Base-by-base conservation (phyloP, 139 green algal species). In the Tetraselmis chui region DNA sequence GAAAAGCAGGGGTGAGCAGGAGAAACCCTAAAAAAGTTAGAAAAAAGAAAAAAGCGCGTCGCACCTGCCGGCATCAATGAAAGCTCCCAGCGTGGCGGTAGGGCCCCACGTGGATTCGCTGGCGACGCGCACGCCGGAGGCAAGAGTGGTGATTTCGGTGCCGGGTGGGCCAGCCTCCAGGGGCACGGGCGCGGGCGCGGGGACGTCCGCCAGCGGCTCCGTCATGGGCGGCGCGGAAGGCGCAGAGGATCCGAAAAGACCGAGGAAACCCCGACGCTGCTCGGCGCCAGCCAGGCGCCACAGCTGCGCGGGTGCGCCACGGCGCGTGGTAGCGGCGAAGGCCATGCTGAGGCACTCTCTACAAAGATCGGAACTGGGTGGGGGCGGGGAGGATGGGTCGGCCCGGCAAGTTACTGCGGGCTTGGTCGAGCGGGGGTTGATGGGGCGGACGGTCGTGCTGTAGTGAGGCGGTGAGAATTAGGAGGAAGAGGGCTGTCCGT, bases 41-140 rank as follows among this genome's bases (percentile, higher is more conserved):
- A n/a, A n/a, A n/a, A n/a, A n/a, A n/a, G n/a, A n/a, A n/a, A n/a
- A n/a, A n/a, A n/a, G n/a, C n/a, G n/a, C n/a, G n/a, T n/a, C 45
- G 45, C 45, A 67, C 45, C 45, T 89, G 29, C 96, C 96, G 1
- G 86, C 87, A 83, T 98, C 91, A 2, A 98, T 88, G 85, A 98
- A 99, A 2, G 98, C 59, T 30, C 96, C 96, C 26, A 98, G 81
- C 28, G 92, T 97, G 26, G 93, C 87, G 31, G 93, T 97, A 2
- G 95, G 90, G 25, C 95, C 95, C 93, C 89, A 88, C 0, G 92
- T 95, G 30, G 93, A 91, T 81, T 99, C 96, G 31, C 87, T 95
- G 5, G 96, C 93, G 29, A 98, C 92, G 29, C 86, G 92, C 2
- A 95, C 82, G 11, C 96, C 96, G 81, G 98, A 98, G 26, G 79